Conservation (phyloP, 148 eudicot genomes). For the Rhododendron kiyosumense region DNA sequence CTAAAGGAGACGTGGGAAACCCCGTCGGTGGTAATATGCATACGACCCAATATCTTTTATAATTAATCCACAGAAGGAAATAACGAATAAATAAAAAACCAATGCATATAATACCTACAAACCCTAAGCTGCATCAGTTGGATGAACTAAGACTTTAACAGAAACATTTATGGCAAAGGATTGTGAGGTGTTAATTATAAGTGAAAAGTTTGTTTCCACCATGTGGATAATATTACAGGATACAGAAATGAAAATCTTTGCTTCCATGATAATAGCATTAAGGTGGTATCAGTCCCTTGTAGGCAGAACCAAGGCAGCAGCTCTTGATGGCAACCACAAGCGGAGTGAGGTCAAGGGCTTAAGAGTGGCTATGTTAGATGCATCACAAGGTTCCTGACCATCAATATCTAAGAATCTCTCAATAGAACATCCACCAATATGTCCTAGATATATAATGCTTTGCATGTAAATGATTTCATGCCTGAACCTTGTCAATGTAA, state of each 20-base stretch:
- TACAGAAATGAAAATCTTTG: not conserved
- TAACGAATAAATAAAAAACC: not conserved
- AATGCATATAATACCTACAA: not conserved
- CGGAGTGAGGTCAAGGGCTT: not conserved
- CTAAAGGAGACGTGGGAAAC: not conserved
- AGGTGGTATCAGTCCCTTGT: not conserved
- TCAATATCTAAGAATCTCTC: not conserved
- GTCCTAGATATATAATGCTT: not conserved
- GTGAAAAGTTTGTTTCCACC: not conserved
- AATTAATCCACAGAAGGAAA: not conserved
- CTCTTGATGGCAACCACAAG: not conserved
- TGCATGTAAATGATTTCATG: not conserved
- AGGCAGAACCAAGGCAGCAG: not conserved
- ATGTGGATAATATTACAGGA: not conserved
- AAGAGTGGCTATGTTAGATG: not conserved
- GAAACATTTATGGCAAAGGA: not conserved
- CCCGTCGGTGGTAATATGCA: not conserved
- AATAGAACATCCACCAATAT: not conserved
- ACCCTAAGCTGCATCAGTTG: not conserved
- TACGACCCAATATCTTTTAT: not conserved
- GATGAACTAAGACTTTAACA: not conserved
- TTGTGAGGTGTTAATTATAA: not conserved
- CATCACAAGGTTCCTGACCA: not conserved
- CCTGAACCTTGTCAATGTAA: not conserved
- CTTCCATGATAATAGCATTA: not conserved